Evolutionary conservation across 228 moss, liverwort and hornwort genomes (phyloP), one percentile per base, ranked within the genome.

Genomic region (Sphagnum fallax): DNA sequence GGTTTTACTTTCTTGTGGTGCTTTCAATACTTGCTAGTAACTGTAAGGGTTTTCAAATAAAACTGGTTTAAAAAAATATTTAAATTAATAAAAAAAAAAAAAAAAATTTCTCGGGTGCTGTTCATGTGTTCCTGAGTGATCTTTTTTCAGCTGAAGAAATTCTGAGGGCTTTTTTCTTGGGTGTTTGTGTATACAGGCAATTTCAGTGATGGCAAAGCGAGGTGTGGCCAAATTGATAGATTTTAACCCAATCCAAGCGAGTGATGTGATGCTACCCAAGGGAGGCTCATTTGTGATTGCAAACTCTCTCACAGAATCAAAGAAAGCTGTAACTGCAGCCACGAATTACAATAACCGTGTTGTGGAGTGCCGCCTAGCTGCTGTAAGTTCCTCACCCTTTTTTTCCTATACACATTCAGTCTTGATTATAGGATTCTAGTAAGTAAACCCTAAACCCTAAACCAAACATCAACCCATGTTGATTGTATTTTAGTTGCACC

Each of bases 271-370:
- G 74, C 67, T 98, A 67, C 97, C 97, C 48, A 66, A 69, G 70
- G 60, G 79, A 50, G 88, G 93, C 47, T 83, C 80, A n/a, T 98
- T 98, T 71, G 93, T 98, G 71, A 91, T 98, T 75, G 90, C 93
- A 59, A 98, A 98, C 60, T 98, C 97, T 52, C 86, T 98, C 52
- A 88, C 97, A 2, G 91, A 90, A 69, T 98, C 97, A 0, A 98
- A 91, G 80, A 98, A 98, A 75, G 97, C 93, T 51, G 91, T 88
- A 57, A 91, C 88, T 15, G 97, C 97, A 51, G 79, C 97, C 71
- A 98, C 89, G 50, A 90, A 98, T 76, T 98, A 98, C 80, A 98
- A 97, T 73, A 86, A 93, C 72, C 90, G 97, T 0, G 97, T 98
- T 13, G 91, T 98, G n/a, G 97, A 98, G 80, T 93, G 97, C 67